Base-by-base conservation (phyloP, 164 flowering plant genomes). In the Liriodendron chinense region DNA sequence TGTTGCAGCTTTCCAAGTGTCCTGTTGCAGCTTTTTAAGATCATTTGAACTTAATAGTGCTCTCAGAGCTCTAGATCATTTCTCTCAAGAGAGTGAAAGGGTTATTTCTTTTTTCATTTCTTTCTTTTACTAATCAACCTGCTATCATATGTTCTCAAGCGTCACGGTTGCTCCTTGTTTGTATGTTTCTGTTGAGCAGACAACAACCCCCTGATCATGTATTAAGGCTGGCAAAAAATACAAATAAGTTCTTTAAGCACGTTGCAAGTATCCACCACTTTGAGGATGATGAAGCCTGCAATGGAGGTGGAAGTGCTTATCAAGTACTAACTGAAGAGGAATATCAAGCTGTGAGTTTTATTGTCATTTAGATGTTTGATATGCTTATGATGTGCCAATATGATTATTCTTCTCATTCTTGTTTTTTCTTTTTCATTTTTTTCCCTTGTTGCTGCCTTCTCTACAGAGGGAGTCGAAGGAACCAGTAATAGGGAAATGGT, bases 191-290 rank as follows among this genome's bases (percentile, higher is more conserved):
- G 77, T 73, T 74, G 76, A 85, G 81, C 69, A 96, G 99, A 71
- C 91, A 83, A 64, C 98, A 92, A 75, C 99, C 99, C 68, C 99
- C 99, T 70, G 98, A 96, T 86, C 87, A 93, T 84, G 78, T 96
- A 65, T 83, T 96, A 23, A 86, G 87, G 81, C 90, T 89, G 72
- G 94, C 97, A 64, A 96, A 92, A 81, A 91, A 90, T 76, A 90
- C 97, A 6, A 82, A 80, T 70, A 96, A 92, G 88, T 94, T 93
- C 82, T 96, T 96, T 71, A 96, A 94, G 84, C 88, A 83, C 70
- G 77, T 90, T 72, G 98, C 91, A 69, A 86, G 82, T 83, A 77
- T 85, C 69, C 87, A 84, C 65, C 78, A 81, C 80, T 72, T 83
- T n/a, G 94, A 85, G 70, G 84, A 74, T 69, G 85, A 80, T 66